Conservation (phyloP, 192 early-diverging fungal genomes). For the Coemansia sp. region DNA sequence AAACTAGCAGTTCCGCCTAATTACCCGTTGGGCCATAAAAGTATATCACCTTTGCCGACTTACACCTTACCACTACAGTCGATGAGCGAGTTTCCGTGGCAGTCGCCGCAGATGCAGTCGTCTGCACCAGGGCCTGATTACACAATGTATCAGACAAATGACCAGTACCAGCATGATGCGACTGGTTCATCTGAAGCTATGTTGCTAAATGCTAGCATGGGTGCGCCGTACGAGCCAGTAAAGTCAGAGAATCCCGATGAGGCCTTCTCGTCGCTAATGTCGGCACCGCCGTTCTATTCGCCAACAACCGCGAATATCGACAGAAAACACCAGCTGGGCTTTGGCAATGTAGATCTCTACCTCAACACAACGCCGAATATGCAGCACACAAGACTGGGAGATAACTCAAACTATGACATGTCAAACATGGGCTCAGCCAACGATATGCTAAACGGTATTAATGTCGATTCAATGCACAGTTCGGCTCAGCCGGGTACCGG, state of each 20-base stretch:
- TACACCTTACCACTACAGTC: slow-evolving; percentile 25
- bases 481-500: neutral
- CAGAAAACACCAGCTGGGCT: no score
- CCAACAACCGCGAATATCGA: neutral
- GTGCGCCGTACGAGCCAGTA: neutral
- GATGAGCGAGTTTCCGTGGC: slow-evolving; percentile 27
- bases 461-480: neutral
- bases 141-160: neutral
- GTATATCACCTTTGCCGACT: neutral
- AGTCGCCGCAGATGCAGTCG: slow-evolving; percentile 32
- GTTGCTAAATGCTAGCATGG: neutral
- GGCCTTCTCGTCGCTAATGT: neutral
- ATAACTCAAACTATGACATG: neutral
- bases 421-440: neutral
- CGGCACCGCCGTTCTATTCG: slow-evolving; percentile 1
- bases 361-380: neutral
- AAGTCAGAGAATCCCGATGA: neutral
- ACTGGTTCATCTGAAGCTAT: slow-evolving; percentile 1
- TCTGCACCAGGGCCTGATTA: neutral
- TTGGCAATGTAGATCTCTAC: neutral
- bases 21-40: neutral
- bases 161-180: neutral
- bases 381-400: neutral
- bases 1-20: neutral
- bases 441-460: neutral